Base-by-base conservation (phyloP, 768 basidiomycete genomes). In the Pleurotus citrinopileatus region DNA sequence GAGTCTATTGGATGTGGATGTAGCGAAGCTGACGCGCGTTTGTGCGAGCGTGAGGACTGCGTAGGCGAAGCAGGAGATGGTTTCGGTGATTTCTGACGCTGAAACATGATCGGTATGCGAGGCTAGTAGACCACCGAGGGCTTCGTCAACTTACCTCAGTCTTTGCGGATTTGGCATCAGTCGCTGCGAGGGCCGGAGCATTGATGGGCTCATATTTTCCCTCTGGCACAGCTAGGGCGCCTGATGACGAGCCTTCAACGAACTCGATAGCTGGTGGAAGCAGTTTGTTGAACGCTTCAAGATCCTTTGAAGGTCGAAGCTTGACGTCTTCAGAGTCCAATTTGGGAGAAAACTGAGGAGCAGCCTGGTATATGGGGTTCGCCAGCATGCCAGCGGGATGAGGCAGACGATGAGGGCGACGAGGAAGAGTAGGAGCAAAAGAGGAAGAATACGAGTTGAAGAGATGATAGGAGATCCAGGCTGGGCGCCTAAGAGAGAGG, bases 151-250 rank as follows among this genome's bases (percentile, higher is more conserved):
- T 65, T 60, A 83, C 84, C 63, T 81, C 80, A 55, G 69, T 61
- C 60, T 77, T 77, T 45, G 70, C 58, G 22, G 74, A 19, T 51
- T 51, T 36, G 15, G 37, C 22, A 12, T 23, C 48, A 51, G 19
- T 51, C 8, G 17, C 7, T 13, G 20, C 64, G 64, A 81, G 81
- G 13, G 87, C 81, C 17, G 81, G 77, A 42, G 73, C 80, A 59
- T 92, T 93, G 65, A 93, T 90, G 23, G 91, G 86, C 58, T 89
- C 82, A 65, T 91, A 93, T 67, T 86, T 90, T 38, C 84, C 83
- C 60, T 88, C 87, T 22, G 81, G 79, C 4, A 88, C 77, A 42
- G 84, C 85, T 28, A 91, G 70, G 12, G 83, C 72, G 2, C 89
- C 89, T 40, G 89, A 83, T 12, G 90, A 91, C 2, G 90, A 91